These are phyloP conservation scores for Pyrus hybrid DNA, from an alignment of 331 rosid species.

Conservation along the genomic window DNA sequence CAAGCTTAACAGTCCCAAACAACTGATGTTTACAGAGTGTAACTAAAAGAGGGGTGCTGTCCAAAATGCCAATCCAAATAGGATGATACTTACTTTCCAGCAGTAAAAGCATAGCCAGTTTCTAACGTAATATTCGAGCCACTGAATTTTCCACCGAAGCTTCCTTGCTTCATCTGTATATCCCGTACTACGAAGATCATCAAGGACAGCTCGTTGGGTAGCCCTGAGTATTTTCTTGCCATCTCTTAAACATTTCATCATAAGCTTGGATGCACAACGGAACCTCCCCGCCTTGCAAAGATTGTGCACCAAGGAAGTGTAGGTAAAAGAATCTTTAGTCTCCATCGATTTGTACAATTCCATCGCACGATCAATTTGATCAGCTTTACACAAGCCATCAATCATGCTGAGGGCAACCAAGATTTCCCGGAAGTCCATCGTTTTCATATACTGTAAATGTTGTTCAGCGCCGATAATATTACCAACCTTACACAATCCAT, in stretches of 20 bases:
- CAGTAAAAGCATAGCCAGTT: background rate
- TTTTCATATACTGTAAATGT: slow-evolving; percentile 48
- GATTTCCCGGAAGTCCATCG: slow-evolving; percentile 41
- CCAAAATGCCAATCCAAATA: background rate
- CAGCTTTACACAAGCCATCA: slow-evolving; percentile 75
- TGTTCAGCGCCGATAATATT: slow-evolving; percentile 38
- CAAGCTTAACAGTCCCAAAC: background rate
- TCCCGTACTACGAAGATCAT: slow-evolving; percentile 53
- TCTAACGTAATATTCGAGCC: slow-evolving; percentile 30
- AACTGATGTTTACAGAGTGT: background rate
- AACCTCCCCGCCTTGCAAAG: slow-evolving; percentile 67
- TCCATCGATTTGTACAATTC: slow-evolving; percentile 60
- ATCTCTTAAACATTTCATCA: slow-evolving; percentile 41
- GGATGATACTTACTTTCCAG: background rate
- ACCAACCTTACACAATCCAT: slow-evolving; percentile 62
- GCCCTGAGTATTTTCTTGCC: slow-evolving; percentile 43
- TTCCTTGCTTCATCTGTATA: slow-evolving; percentile 50
- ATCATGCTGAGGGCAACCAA: slow-evolving; percentile 61
- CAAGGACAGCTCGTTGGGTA: slow-evolving; percentile 56
- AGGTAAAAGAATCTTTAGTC: slow-evolving; percentile 55
- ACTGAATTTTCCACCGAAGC: slow-evolving; percentile 30
- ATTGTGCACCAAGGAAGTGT: slow-evolving; percentile 58
- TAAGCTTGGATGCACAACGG: slow-evolving; percentile 52
- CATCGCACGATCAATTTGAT: slow-evolving; percentile 57
- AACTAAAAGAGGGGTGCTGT: background rate